Percentiles rank a stretch among this genome's conserved stretches.
These are phyloP conservation scores for Agrocybe chaxingu DNA, from an alignment of 768 basidiomycete species.

Conservation along the genomic window DNA sequence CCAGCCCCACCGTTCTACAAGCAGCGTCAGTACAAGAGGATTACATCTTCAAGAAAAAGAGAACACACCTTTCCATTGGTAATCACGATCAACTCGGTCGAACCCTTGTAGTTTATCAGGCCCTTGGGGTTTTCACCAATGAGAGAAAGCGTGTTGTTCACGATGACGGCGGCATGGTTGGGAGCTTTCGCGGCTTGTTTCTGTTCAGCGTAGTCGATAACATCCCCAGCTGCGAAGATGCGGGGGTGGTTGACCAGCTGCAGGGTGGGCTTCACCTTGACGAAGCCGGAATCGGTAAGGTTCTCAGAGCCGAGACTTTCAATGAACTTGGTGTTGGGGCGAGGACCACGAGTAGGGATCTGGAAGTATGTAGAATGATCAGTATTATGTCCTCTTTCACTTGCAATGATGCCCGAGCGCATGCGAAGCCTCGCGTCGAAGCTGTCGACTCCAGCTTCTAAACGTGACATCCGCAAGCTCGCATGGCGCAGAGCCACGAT, in stretches of 20 bases:
- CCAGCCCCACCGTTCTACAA: slow-evolving; percentile 37
- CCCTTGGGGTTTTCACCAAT: slow-evolving; percentile 31
- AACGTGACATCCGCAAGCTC: too few relatives aligned
- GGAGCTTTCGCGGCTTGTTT: slow-evolving; percentile 49
- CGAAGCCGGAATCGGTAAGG: slow-evolving; percentile 37
- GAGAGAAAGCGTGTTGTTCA: slow-evolving; percentile 46
- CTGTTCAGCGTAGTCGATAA: slow-evolving; percentile 61
- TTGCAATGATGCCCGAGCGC: too few relatives aligned
- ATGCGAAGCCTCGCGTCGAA: too few relatives aligned
- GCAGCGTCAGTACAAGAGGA: background rate
- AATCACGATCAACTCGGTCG: slow-evolving; percentile 48
- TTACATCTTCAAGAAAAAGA: background rate
- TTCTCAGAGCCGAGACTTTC: slow-evolving; percentile 33
- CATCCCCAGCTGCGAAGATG: slow-evolving; percentile 67
- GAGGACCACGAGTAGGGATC: slow-evolving; percentile 38
- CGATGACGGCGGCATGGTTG: slow-evolving; percentile 45
- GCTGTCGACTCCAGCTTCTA: too few relatives aligned
- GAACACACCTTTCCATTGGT: slow-evolving; percentile 52
- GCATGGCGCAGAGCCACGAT: too few relatives aligned
- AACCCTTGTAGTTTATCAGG: slow-evolving; percentile 41
- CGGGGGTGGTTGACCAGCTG: slow-evolving; percentile 47
- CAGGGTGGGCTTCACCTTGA: slow-evolving; percentile 56
- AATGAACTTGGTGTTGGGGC: slow-evolving; percentile 54
- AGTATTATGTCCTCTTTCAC: too few relatives aligned
- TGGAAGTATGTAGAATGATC: slow-evolving; percentile 3